Conservation (phyloP, 2,329 filamentous ascomycete genomes). For the Alternaria metachromatica region DNA sequence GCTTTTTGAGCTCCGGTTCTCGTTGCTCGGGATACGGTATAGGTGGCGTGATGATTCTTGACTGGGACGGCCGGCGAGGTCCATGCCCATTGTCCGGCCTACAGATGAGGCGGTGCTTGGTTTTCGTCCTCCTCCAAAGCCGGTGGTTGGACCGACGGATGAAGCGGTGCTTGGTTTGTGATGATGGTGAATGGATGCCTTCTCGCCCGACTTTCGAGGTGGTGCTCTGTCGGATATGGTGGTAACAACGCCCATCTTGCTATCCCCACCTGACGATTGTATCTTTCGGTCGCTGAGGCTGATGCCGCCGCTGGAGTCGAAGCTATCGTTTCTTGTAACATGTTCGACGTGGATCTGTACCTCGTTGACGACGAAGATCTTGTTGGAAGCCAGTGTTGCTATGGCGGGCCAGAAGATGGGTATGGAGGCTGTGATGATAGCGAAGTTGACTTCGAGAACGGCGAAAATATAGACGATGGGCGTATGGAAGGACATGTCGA, state of each 20-base stretch:
- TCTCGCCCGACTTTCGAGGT: conserved; percentile 1
- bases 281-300: conserved; percentile 25
- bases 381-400: conserved; percentile 37
- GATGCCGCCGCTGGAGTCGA: conserved; percentile 20
- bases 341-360: conserved; percentile 44
- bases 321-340: conserved; percentile 21
- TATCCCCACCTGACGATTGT: conserved; percentile 4
- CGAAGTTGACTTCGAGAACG: conserved; percentile 48
- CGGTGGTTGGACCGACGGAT: conserved; percentile 15
- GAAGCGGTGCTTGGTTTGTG: conserved; percentile 18
- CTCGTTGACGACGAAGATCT: conserved; percentile 50
- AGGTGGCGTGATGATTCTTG: conserved; percentile 38
- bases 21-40: conserved; percentile 9
- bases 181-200: conserved; percentile 2
- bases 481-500: conserved; percentile 41
- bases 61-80: conserved; percentile 24
- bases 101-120: conserved; percentile 19
- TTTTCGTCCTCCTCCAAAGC: conserved; percentile 17
- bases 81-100: conserved; percentile 16
- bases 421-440: conserved; percentile 46
- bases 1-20: conserved; percentile 1
- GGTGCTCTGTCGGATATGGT: conserved; percentile 14
- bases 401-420: conserved; percentile 51
- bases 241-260: conserved; percentile 20
- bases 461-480: conserved; percentile 44